Evolutionary conservation across 768 basidiomycete species (phyloP).

Genomic region (Panaeolus cyanescens): DNA sequence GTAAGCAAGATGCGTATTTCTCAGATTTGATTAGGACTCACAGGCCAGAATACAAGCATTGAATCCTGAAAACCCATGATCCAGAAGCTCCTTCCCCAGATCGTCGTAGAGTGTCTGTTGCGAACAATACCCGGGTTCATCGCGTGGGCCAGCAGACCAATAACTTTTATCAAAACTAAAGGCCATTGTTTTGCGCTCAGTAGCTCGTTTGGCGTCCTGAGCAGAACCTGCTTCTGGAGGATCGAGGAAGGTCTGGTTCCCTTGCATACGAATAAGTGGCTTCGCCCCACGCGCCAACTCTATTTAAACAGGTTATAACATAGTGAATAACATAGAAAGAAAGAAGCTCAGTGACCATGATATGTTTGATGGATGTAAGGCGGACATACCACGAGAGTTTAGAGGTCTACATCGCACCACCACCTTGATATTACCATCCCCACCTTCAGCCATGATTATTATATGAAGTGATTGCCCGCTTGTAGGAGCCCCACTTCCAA

Average conservation of each 20-base stretch:
- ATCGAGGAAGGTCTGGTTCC: conserved; percentile 90
- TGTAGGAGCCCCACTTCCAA: background rate
- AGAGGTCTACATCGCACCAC: conserved; percentile 95
- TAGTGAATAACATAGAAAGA: conserved; percentile 6
- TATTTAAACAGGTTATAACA: conserved; percentile 29
- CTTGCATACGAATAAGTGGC: conserved; percentile 91
- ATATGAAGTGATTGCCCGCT: background rate
- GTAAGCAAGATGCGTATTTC: background rate
- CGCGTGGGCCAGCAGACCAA: conserved; percentile 91
- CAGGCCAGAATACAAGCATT: conserved; percentile 99
- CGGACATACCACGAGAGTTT: conserved; percentile 82
- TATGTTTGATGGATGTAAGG: background rate
- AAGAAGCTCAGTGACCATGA: background rate
- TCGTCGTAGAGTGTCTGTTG: conserved; percentile 96
- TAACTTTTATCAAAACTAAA: conserved; percentile 99
- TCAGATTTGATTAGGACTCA: conserved; percentile 47
- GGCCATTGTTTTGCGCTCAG: conserved; percentile 85
- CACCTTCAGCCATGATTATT: conserved; percentile 31
- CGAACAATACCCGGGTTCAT: conserved; percentile 89
- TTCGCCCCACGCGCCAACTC: conserved; percentile 94
- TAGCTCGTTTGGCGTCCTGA: conserved; percentile 76
- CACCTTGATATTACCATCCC: conserved; percentile 91
- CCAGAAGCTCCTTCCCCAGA: conserved; percentile 89
- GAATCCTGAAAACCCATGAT: conserved; percentile 95
- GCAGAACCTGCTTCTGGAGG: conserved; percentile 79